These are phyloP conservation scores for Aureobasidium pullulans DNA, from an alignment of 2,329 filamentous ascomycete species.

Conservation along the genomic window DNA sequence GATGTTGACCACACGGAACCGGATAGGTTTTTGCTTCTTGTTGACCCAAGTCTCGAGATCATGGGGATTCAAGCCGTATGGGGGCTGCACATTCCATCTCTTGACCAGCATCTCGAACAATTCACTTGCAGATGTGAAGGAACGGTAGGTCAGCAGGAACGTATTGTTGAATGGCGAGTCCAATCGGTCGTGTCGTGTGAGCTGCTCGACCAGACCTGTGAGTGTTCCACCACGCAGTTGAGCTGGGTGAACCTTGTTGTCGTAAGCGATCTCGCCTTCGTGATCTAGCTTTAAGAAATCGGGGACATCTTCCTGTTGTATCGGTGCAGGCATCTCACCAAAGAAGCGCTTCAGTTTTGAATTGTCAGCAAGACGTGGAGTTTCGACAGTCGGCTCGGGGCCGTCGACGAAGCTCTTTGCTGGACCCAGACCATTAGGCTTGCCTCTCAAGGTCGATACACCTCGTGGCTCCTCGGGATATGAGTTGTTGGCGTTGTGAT, in stretches of 20 bases:
- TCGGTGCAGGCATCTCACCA: constrained; percentile 43
- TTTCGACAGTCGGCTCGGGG: constrained; percentile 21
- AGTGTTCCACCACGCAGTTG: constrained; percentile 84
- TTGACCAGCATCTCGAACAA: constrained; percentile 89
- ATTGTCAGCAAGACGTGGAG: constrained; percentile 25
- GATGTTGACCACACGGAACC: constrained; percentile 95
- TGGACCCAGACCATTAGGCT: constrained; percentile 47
- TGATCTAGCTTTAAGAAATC: constrained; percentile 81
- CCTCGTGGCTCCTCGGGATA: constrained; percentile 24
- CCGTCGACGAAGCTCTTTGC: constrained; percentile 62
- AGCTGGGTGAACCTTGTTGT: constrained; percentile 67
- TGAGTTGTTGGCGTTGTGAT: constrained; percentile 30
- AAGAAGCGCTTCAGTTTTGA: constrained; percentile 46
- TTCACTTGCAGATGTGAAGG: constrained; percentile 84
- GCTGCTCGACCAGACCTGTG: constrained; percentile 81
- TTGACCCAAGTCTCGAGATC: constrained; percentile 87
- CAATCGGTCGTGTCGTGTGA: constrained; percentile 91
- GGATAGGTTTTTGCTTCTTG: constrained; percentile 89
- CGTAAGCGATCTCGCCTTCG: constrained; percentile 83
- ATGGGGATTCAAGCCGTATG: constrained; percentile 63
- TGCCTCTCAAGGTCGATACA: constrained; percentile 37
- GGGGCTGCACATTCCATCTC: constrained; percentile 86
- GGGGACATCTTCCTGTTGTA: constrained; percentile 64
- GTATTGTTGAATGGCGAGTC: constrained; percentile 96
- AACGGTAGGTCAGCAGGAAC: constrained; percentile 92